Evolutionary conservation across 129 eudicot genomes (phyloP).

Genomic region (Gnaphalium uliginosum): DNA sequence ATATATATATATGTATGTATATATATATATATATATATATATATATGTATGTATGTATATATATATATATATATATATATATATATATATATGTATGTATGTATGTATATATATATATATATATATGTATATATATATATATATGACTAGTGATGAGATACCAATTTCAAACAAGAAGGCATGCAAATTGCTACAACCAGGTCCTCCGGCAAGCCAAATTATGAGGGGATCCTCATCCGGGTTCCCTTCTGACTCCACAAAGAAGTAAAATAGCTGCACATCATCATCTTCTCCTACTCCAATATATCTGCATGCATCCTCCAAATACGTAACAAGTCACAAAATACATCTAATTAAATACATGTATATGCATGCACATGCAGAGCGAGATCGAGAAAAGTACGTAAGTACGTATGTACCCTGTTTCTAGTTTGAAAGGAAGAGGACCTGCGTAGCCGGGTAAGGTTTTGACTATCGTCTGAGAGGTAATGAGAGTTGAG

Average conservation of each 20-base stretch:
- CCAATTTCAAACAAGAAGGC: background rate
- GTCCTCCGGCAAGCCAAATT: background rate
- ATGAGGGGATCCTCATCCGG: background rate
- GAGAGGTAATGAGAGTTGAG: background rate
- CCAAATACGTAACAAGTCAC: background rate
- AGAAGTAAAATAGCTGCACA: background rate
- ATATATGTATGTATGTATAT: no score
- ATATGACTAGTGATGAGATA: no score
- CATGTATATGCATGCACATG: no score
- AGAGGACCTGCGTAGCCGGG: background rate
- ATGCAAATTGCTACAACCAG: background rate
- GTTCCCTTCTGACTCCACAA: background rate
- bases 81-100: no score
- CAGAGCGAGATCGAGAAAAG: no score
- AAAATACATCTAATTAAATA: background rate
- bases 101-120: no score
- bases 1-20: no score
- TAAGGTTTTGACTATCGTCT: background rate
- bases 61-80: no score
- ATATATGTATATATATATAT: no score
- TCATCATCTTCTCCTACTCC: background rate
- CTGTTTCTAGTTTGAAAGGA: background rate
- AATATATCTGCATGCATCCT: background rate
- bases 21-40: no score
- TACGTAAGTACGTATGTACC: no score